Evolutionary conservation across 306 rosid species (phyloP), one percentile per base, ranked within the genome.

Genomic region (Begonia loranthoides): DNA sequence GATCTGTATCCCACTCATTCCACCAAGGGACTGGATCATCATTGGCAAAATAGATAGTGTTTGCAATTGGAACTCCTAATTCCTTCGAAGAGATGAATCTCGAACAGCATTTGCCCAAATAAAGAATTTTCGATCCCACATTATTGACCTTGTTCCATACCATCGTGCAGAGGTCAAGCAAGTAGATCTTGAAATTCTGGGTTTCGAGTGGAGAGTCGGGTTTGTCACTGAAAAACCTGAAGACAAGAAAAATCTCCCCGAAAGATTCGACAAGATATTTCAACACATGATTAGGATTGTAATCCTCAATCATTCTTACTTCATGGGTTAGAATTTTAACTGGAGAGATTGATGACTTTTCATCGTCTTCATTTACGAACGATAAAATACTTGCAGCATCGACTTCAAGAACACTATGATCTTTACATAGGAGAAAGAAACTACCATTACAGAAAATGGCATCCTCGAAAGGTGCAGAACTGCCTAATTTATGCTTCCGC

Each of bases 1-100:
- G 76, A 66, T 60, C 41, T 15, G 80, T 67, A 61, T 82, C 80
- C 87, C 86, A 82, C 54, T 82, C 83, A 34, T 82, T 82, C 89
- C 81, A 74, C 89, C 84, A 77, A 24, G 81, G 84, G 58, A 63
- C 45, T 24, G 52, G 10, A 21, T 61, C 68, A 65, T 77, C 84
- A 51, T 81, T 81, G 17, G 73, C 58, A 69, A 77, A 81, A 55
- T 68, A 78, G 9, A 82, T 73, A 54, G 68, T 15, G 60, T 76
- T 71, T 16, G 21, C 34, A 39, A 47, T 54, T 9, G 53, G 59
- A 58, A 64, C 67, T 52, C 83, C 85, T 15, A 82, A 67, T 50
- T 71, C 75, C 51, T 47, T 57, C 0, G 69, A 63, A 51, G 73
- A 73, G 21, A 70, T 54, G 15, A 80, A 69, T 52, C 66, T 64